Base-by-base conservation (phyloP, 371 early-diverging fungal species). In the Actinomucor elegans region DNA sequence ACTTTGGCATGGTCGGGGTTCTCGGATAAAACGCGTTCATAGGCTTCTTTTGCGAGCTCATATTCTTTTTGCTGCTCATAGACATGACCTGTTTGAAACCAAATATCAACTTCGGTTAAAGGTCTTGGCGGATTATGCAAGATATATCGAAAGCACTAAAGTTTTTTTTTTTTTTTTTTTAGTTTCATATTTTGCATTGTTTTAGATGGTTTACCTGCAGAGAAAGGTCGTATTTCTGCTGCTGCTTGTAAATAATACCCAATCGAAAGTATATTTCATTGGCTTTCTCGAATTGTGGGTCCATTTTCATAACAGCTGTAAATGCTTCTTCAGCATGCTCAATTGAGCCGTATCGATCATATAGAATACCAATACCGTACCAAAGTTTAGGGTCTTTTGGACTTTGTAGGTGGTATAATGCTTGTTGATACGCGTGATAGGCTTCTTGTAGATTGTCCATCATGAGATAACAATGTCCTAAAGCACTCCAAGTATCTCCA, bases 271-370 rank as follows among this genome's bases (percentile, higher is more conserved):
- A 96, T 17, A 99, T 94, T 64, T 99, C 99, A 62, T 91, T 94
- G 20, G 94, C 92, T 73, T 96, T 96, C 59, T 96, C 95, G 67
- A 93, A 96, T 42, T 89, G 83, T 11, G 91, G 88, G 45, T 92
- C 93, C 88, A 92, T 90, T 38, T 82, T 73, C 79, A 93, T 84
- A 12, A 89, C 98, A 5, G 94, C 91, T 0, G 91, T 80, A 60
- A 98, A 98, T 0, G 98, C 98, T 61, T 96, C 97, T 72, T 97
- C 97, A 5, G 99, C 98, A 66, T 96, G 92, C 44, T 98, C 97
- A 35, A 90, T 87, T 0, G 95, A 93, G 4, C 94, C 96, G 61
- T 94, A 97, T 12, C 97, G 89, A 62, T 99, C 99, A 62, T 98
- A 97, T 12, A 98, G 74, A 26, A 97, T 96, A 12, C 97, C 99